Base-by-base conservation (phyloP, 148 eudicot genomes). In the Vaccinium myrtillus region DNA sequence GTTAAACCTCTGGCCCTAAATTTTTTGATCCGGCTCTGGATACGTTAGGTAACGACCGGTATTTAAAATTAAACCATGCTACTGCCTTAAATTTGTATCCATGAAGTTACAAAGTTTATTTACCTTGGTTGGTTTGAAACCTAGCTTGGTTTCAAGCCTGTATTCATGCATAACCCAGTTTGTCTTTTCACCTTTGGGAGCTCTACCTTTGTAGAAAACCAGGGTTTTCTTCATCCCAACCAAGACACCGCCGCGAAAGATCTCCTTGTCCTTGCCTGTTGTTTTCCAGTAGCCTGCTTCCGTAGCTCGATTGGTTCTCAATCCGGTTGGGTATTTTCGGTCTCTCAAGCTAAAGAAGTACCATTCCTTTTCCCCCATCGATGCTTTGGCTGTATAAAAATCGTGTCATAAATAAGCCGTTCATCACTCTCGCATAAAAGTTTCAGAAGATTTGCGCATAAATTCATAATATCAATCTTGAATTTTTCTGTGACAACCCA, bases 111-210 rank as follows among this genome's bases (percentile, higher is more conserved):
- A 8, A 21, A 13, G 11, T 12, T 7, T 27, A n/a, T 13, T 70
- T 91, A 95, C 98, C 98, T 95, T 96, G 19, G 86, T 67, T 43
- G 98, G 84, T 87, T 88, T 88, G 85, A 86, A 93, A 83, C 91
- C 81, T 30, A 79, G 91, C 80, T 91, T 93, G 81, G 89, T 86
- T 81, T 96, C 93, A 8, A 91, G 90, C 69, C 99, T 87, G 70
- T 96, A 96, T 85, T 96, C 99, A 85, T 96, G 99, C 99, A 96
- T 96, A 54, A 94, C 99, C 98, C 99, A 96, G 83, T 93, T 94
- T 84, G 98, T 96, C 83, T 96, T 95, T 77, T 93, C 94, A 8
- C 98, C 98, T 84, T 92, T 94, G 27, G 99, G 99, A 67, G 99
- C 98, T 90, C 99, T 87, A 55, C 99, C 99, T 83, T 84, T 89